Conservation (phyloP, 2,329 filamentous ascomycete genomes). For the Scytalidium lignicola region DNA sequence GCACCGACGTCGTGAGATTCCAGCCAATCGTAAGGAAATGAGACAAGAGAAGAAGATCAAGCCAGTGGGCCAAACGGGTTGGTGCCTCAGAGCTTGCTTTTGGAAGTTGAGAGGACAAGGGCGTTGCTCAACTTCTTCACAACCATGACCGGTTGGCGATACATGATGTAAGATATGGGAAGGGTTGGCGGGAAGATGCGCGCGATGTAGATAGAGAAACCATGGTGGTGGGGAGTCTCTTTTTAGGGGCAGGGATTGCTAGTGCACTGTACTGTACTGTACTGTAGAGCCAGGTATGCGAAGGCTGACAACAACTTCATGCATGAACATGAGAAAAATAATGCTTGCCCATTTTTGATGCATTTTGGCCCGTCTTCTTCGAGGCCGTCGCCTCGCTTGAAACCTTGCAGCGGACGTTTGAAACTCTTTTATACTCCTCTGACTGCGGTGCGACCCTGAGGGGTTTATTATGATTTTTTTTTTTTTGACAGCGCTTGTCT, state of each 20-base stretch:
- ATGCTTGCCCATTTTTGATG: slow-evolving; percentile 20
- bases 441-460: slow-evolving; percentile 24
- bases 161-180: slow-evolving; percentile 23
- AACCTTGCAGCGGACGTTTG: slow-evolving; percentile 23
- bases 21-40: slow-evolving; percentile 37
- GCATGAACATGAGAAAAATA: slow-evolving; percentile 28
- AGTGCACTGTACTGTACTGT: slow-evolving; percentile 15
- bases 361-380: slow-evolving; percentile 6
- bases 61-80: slow-evolving; percentile 22
- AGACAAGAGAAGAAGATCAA: slow-evolving; percentile 18
- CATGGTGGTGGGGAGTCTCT: slow-evolving; percentile 21
- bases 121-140: slow-evolving; percentile 27
- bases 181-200: slow-evolving; percentile 28
- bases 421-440: slow-evolving; percentile 27
- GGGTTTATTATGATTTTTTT: too few species aligned
- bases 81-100: slow-evolving; percentile 24
- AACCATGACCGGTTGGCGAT: slow-evolving; percentile 15
- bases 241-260: slow-evolving; percentile 14
- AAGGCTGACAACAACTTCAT: slow-evolving; percentile 29
- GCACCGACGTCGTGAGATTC: slow-evolving; percentile 26
- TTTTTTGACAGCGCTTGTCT: slow-evolving; percentile 25
- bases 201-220: slow-evolving; percentile 24
- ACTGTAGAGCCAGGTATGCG: slow-evolving; percentile 21
- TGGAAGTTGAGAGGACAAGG: slow-evolving; percentile 18
- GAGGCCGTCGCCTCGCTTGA: slow-evolving; percentile 21